Evolutionary conservation across 2,329 filamentous ascomycete genomes (phyloP), one percentile per base, ranked within the genome.

Genomic region (Talaromyces sp.): DNA sequence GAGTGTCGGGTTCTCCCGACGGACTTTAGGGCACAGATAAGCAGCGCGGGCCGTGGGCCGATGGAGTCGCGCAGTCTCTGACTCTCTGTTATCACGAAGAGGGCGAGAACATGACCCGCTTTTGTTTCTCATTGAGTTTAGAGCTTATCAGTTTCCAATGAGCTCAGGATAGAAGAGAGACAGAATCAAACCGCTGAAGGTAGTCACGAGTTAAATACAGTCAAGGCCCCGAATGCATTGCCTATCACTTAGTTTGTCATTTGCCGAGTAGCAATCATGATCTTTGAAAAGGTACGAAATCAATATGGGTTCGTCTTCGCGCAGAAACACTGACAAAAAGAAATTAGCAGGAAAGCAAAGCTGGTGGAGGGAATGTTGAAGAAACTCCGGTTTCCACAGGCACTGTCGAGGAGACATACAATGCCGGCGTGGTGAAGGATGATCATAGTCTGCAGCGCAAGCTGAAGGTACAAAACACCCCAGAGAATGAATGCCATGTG

Each of bases 401-500:
- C 17, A 55, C 17, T 7, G 39, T 59, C 3, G 39, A 60, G 40
- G 40, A 45, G 21, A 45, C 21, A 5, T 45, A 45, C 21, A 45
- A 28, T n/a, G 21, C 25, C 19, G 43, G 59, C 3, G 41, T 35
- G 8, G 36, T 17, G 19, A 21, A 25, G 15, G 36, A 37, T 22
- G 53, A 60, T 39, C 52, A 62, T 62, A 53, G 39, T 35, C 56
- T 63, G 10, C 58, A 62, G 41, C 56, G 62, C 15, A 41, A 58
- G 21, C 46, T 63, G 3, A 63, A 63, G 58, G 60, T 62, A 60
- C 15, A 40, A 28, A 9, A 11, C 15, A 53, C 7, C 1, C 28
- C 36, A n/a, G 1, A n/a, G 3, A 10, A 5, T 5, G 3, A 10
- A 5, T 5, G 2, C 10, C 7, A 5, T 9, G 9, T 4, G 8